Percentiles rank a stretch among this genome's conserved stretches.
Conservation (phyloP, 352 stramenopile species). For the Thraustochytrium sp. region DNA sequence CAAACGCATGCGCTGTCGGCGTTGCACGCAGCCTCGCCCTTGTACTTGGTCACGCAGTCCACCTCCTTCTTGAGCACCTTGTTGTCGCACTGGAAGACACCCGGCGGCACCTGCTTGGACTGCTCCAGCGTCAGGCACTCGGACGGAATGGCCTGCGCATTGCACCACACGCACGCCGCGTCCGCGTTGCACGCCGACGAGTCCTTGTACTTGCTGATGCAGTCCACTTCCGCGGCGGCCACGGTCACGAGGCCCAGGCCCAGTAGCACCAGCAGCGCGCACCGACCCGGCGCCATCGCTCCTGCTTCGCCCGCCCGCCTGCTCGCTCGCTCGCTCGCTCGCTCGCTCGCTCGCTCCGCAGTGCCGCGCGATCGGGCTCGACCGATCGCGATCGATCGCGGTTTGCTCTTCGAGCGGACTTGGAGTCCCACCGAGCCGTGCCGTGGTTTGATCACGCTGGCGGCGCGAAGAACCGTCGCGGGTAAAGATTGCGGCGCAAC, state of each 20-base stretch:
- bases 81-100: slow-evolving; percentile 33
- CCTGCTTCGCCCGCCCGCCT: too few species aligned
- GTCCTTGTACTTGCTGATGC: neutral
- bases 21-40: slow-evolving; percentile 31
- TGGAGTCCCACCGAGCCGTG: too few species aligned
- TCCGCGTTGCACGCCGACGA: slow-evolving; percentile 30
- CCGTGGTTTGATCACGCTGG: neutral
- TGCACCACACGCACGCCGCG: slow-evolving; percentile 26
- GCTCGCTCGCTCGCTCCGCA: too few species aligned
- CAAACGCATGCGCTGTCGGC: slow-evolving; percentile 11
- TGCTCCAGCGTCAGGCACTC: slow-evolving; percentile 25
- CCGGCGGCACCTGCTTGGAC: slow-evolving; percentile 36
- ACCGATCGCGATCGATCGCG: too few species aligned
- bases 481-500: neutral
- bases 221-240: neutral
- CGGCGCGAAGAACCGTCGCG: neutral
- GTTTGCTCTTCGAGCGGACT: too few species aligned
- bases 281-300: neutral
- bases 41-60: slow-evolving; percentile 4
- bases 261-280: neutral
- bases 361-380: too few species aligned
- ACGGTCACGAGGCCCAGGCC: neutral
- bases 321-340: too few species aligned
- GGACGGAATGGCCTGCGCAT: slow-evolving; percentile 9
- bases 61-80: neutral